These are phyloP conservation scores for Gardenia jasminoides DNA, from an alignment of 257 asterid genomes.

Conservation along the genomic window DNA sequence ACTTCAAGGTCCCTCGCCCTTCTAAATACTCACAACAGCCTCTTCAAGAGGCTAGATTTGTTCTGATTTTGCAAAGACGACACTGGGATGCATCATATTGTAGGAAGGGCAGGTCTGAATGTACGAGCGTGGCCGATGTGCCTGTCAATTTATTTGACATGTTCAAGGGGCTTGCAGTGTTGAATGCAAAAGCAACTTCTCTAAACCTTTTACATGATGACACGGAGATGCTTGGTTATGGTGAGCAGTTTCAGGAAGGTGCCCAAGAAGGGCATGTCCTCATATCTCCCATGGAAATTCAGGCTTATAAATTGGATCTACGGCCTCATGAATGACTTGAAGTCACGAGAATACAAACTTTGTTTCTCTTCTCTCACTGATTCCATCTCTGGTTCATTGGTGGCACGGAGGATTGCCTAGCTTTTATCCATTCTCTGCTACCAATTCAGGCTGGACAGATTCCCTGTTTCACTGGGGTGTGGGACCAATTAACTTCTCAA, in stretches of 20 bases:
- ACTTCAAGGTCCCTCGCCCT: constrained; percentile 86
- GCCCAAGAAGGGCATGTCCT: constrained; percentile 82
- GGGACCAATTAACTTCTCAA: background rate
- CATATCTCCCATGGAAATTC: constrained; percentile 93
- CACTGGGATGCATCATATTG: constrained; percentile 77
- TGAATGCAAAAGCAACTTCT: constrained; percentile 64
- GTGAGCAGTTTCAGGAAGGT: constrained; percentile 62
- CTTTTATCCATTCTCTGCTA: background rate
- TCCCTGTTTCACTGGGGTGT: background rate
- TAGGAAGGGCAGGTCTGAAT: constrained; percentile 62
- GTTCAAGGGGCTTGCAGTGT: constrained; percentile 69
- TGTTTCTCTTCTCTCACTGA: background rate
- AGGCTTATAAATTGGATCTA: constrained; percentile 79
- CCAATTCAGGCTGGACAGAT: background rate
- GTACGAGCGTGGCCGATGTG: constrained; percentile 68
- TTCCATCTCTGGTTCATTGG: background rate
- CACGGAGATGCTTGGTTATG: constrained; percentile 74
- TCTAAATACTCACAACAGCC: constrained; percentile 63
- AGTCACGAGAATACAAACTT: background rate
- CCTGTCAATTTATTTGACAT: constrained; percentile 66
- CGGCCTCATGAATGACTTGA: constrained; percentile 39
- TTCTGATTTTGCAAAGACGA: constrained; percentile 60
- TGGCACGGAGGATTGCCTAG: background rate
- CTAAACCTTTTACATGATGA: constrained; percentile 79
- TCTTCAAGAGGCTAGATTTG: constrained; percentile 57